These are phyloP conservation scores for Ascochyta clinopodiicola DNA, from an alignment of 2,329 filamentous ascomycete genomes.

Conservation along the genomic window DNA sequence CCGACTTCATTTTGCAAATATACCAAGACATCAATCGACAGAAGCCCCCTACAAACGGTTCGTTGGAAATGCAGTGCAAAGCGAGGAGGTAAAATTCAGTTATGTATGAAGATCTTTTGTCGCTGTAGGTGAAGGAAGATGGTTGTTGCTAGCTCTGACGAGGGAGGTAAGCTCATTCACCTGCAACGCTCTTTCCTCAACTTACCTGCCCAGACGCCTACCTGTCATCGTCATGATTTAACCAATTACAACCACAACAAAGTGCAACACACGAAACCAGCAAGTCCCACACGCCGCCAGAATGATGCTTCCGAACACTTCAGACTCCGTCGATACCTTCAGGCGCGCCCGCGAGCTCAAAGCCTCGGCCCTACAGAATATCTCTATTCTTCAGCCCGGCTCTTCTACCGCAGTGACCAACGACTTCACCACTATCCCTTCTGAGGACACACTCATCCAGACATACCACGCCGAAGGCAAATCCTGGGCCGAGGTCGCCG, in stretches of 20 bases:
- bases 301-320: constrained; percentile 11
- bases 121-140: no score
- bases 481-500: constrained; percentile 39
- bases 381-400: constrained; percentile 19
- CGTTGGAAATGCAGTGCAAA: no score
- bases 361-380: constrained; percentile 15
- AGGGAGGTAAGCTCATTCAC: neutral
- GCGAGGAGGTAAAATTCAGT: no score
- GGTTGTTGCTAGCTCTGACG: no score
- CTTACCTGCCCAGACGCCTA: neutral
- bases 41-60: no score
- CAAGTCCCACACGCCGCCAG: neutral
- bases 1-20: no score
- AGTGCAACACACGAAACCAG: neutral
- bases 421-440: constrained; percentile 25
- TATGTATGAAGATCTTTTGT: no score
- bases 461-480: constrained; percentile 36
- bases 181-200: neutral
- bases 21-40: no score
- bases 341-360: constrained; percentile 31
- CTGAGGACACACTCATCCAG: constrained; percentile 45
- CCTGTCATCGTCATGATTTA: no score
- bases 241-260: no score
- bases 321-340: constrained; percentile 2
- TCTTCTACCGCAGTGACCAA: neutral